Base-by-base conservation (phyloP, 257 asterid species). In the Forsythia suspensa region DNA sequence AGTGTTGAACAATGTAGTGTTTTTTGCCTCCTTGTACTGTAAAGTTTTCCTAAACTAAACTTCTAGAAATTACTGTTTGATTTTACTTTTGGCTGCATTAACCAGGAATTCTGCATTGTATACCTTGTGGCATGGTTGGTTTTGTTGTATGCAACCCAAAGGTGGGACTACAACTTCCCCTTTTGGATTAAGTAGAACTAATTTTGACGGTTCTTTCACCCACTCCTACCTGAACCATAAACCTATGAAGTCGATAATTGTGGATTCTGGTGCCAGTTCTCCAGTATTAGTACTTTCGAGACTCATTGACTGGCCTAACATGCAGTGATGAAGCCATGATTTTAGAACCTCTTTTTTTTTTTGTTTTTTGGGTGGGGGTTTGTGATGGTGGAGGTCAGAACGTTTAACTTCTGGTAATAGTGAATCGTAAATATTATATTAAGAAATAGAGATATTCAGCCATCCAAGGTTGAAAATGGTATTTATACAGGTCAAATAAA, bases 291-390 rank as follows among this genome's bases (percentile, higher is more conserved):
- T 41, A 73, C 24, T 74, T 69, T 6, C 20, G 57, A 42, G 43
- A 48, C 68, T 57, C 71, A 24, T 59, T 43, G 78, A 73, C 71
- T 39, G 77, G 42, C 79, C 39, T 69, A 66, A 76, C 38, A 39
- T 34, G 37, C 8, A 20, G 37, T 48, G 41, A 63, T 63, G 16
- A 63, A 63, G 39, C 15, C 40, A 10, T 6, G 70, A 63, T 63
- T 63, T 63, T 29, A 63, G 18, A 24, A 21, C 59, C 5, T 11
- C 16, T 4, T 29, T 8, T 1, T 34, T 24, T 24, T 24, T 24
- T 24, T 24, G 24, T 63, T 24, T 21, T 57, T 3, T 57, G 24
- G 29, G 63, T 52, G 63, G 66, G 29, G 70, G 38, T 1, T 63
- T 63, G 16, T 29, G 39, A 63, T 6, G 4, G 36, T 59, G 37